Conservation (phyloP, 805 yeast genomes). For the Teunomyces gatunensis region DNA sequence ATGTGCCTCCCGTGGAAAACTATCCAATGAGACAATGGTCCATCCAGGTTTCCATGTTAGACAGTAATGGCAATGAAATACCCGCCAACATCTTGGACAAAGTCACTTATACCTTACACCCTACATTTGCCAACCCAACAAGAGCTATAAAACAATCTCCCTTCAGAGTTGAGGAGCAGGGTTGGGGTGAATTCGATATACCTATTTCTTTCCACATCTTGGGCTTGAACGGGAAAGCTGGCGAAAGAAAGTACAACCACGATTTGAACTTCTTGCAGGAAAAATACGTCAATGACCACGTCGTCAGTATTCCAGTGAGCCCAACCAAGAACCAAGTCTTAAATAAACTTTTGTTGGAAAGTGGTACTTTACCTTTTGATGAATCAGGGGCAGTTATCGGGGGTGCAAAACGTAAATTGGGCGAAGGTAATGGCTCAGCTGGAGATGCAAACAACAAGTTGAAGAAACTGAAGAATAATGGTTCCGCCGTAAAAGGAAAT, state of each 20-base stretch:
- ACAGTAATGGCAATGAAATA: constrained; percentile 74
- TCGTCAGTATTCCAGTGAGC: constrained; percentile 59
- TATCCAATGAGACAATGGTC: constrained; percentile 96
- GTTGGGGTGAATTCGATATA: constrained; percentile 98
- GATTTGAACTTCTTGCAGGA: constrained; percentile 85
- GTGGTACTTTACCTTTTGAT: constrained; percentile 72
- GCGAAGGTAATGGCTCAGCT: constrained; percentile 13
- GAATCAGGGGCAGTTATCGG: constrained; percentile 33
- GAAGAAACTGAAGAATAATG: constrained; percentile 53
- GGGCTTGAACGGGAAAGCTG: constrained; percentile 67
- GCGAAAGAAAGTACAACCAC: constrained; percentile 82
- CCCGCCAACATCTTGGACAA: constrained; percentile 89
- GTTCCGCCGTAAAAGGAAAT: constrained; percentile 59
- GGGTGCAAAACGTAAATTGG: constrained; percentile 14
- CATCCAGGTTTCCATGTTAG: constrained; percentile 70
- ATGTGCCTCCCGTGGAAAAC: constrained; percentile 80
- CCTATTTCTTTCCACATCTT: constrained; percentile 71
- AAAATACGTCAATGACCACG: constrained; percentile 74
- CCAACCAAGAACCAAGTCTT: constrained; percentile 66
- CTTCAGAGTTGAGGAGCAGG: constrained; percentile 84
- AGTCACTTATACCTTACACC: constrained; percentile 91
- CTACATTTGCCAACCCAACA: constrained; percentile 88
- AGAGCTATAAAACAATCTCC: constrained; percentile 81
- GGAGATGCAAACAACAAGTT: constrained; percentile 20
- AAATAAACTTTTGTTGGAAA: constrained; percentile 69